Percentiles rank a stretch among this genome's conserved stretches.
Evolutionary conservation across 1,284 basidiomycete species (phyloP).

Genomic region (Lentinus polychrous): DNA sequence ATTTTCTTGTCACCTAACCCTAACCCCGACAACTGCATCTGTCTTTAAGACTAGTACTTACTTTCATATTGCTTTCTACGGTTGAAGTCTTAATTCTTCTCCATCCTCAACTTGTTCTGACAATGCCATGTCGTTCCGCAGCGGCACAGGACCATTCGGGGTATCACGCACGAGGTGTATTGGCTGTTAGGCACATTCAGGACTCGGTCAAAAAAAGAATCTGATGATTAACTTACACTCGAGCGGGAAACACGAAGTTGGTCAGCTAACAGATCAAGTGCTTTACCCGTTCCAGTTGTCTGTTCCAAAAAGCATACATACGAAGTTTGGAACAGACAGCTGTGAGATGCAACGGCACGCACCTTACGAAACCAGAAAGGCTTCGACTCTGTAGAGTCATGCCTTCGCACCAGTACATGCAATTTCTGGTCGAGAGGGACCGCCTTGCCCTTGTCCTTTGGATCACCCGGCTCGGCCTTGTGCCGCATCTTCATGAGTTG

Average conservation of each 20-base stretch:
- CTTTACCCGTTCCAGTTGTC: conserved; percentile 30
- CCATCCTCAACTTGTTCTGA: conserved; percentile 1
- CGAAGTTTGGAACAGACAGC: background rate
- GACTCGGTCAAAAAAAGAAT: background rate
- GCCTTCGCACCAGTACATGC: conserved; percentile 41
- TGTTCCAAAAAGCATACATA: conserved; percentile 9
- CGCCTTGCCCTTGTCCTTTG: conserved; percentile 39
- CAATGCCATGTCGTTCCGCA: background rate
- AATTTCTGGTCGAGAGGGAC: conserved; percentile 49
- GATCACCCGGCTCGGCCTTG: conserved; percentile 54
- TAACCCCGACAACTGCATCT: too few species aligned
- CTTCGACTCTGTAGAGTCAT: conserved; percentile 30
- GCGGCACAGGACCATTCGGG: background rate
- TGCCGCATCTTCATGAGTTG: conserved; percentile 71
- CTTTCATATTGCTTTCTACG: too few species aligned
- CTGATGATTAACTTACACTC: background rate
- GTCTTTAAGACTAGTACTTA: too few species aligned
- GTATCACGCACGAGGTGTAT: background rate
- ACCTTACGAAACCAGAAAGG: conserved; percentile 69
- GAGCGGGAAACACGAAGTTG: conserved; percentile 17
- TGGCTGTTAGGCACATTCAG: background rate
- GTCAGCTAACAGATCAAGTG: conserved; percentile 29
- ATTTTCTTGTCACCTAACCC: too few species aligned
- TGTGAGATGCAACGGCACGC: background rate
- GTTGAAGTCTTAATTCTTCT: background rate